Evolutionary conservation across 2,329 filamentous ascomycete species (phyloP).

Genomic region (Huntiella omanensis): DNA sequence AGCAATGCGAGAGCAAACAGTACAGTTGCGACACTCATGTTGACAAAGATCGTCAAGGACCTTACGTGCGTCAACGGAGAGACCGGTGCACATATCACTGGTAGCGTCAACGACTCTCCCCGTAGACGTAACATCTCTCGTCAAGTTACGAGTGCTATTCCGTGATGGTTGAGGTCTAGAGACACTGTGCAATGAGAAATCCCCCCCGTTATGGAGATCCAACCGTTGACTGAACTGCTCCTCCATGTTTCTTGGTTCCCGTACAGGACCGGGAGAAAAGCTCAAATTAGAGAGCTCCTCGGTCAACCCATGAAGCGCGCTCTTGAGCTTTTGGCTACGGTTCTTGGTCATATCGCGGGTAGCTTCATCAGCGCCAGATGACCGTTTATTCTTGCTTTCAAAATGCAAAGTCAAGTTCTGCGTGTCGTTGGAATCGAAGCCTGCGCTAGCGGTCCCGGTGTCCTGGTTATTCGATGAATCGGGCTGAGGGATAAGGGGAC

Average conservation of each 20-base stretch:
- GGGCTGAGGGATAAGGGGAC: neutral
- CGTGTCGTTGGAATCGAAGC: slow-evolving; percentile 14
- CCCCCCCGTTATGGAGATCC: slow-evolving; percentile 3
- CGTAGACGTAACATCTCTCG: neutral
- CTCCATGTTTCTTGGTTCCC: slow-evolving; percentile 6
- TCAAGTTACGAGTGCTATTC: slow-evolving; percentile 3
- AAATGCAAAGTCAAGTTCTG: slow-evolving; percentile 14
- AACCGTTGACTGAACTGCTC: slow-evolving; percentile 13
- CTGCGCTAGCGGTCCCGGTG: slow-evolving; percentile 13
- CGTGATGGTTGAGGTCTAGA: neutral
- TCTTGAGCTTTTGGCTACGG: slow-evolving; percentile 8
- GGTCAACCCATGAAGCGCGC: slow-evolving; percentile 8
- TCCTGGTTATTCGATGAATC: slow-evolving; percentile 7
- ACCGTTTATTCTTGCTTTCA: slow-evolving; percentile 10
- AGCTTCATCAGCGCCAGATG: slow-evolving; percentile 12
- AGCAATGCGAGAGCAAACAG: slow-evolving; percentile 35
- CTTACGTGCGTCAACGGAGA: slow-evolving; percentile 32
- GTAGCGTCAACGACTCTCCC: neutral
- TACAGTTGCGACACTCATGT: slow-evolving; percentile 37
- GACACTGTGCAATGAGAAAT: slow-evolving; percentile 7
- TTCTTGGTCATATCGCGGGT: neutral
- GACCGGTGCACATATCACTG: slow-evolving; percentile 20
- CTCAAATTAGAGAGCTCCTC: slow-evolving; percentile 14
- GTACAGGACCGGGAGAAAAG: slow-evolving; percentile 3
- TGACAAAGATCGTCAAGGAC: slow-evolving; percentile 34